Conservation (phyloP, 2,329 filamentous ascomycete genomes). For the Calonectria leucothoes region DNA sequence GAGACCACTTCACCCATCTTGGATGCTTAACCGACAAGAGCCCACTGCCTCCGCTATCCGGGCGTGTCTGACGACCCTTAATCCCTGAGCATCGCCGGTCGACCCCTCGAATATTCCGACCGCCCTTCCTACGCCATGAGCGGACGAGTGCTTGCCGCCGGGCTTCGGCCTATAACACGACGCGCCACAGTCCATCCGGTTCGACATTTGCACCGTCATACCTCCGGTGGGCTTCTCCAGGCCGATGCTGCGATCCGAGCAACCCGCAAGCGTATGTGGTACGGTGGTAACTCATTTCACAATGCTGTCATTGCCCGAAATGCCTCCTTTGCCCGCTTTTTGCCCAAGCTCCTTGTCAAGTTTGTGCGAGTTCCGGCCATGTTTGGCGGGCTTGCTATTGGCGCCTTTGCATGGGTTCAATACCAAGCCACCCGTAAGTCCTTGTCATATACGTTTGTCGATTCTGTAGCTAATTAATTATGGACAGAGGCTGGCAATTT, state of each 20-base stretch:
- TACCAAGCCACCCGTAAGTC: constrained; percentile 90
- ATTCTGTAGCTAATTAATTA: constrained; percentile 36
- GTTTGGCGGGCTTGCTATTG: constrained; percentile 89
- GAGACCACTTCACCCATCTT: constrained; percentile 33
- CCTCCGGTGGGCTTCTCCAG: constrained; percentile 76
- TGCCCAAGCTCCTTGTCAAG: constrained; percentile 93
- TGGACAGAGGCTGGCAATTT: constrained; percentile 61
- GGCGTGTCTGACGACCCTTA: constrained; percentile 41
- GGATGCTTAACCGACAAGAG: constrained; percentile 34
- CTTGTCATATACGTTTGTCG: constrained; percentile 47
- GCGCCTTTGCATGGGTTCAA: constrained; percentile 90
- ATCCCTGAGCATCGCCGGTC: constrained; percentile 30
- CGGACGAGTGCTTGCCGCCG: constrained; percentile 69
- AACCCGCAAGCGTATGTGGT: constrained; percentile 76
- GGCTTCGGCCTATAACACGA: constrained; percentile 75
- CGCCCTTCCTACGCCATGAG: constrained; percentile 45
- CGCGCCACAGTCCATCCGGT: constrained; percentile 65
- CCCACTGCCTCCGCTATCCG: constrained; percentile 30
- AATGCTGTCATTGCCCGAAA: constrained; percentile 76
- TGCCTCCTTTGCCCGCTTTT: constrained; percentile 71
- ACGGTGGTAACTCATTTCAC: constrained; percentile 86
- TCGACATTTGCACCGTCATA: constrained; percentile 75
- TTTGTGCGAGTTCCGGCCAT: constrained; percentile 89
- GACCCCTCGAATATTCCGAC: constrained; percentile 28
- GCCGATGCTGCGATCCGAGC: constrained; percentile 72